Percentiles rank a stretch among this genome's conserved stretches.
These are phyloP conservation scores for Macrophomina phaseolina DNA, from an alignment of 2,329 filamentous ascomycete genomes.

Conservation along the genomic window DNA sequence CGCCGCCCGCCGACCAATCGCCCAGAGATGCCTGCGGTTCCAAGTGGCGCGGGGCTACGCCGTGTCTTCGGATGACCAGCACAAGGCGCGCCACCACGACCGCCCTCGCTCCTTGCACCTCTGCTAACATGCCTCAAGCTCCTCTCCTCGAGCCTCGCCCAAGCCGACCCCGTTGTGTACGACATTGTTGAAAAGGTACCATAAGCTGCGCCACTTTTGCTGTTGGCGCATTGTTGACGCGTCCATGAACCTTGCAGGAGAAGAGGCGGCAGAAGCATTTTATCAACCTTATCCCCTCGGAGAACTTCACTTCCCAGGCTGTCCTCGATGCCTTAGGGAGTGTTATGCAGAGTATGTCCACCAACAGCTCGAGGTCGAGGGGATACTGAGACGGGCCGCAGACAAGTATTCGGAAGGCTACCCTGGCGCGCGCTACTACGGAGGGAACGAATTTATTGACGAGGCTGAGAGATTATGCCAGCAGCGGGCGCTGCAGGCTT, in stretches of 20 bases:
- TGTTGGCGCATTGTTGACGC: conserved; percentile 14
- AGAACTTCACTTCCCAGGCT: conserved; percentile 98
- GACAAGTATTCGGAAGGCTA: conserved; percentile 99
- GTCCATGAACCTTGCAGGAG: conserved; percentile 64
- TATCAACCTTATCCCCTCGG: conserved; percentile 98
- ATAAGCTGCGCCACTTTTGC: background rate
- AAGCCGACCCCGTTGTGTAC: conserved; percentile 86
- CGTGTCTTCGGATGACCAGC: conserved; percentile 53
- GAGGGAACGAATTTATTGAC: conserved; percentile 98
- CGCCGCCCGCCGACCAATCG: conserved; percentile 26
- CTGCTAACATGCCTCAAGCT: conserved; percentile 61
- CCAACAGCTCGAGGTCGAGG: conserved; percentile 69
- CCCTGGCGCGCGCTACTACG: conserved; percentile 97
- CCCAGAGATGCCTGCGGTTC: conserved; percentile 39
- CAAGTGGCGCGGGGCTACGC: conserved; percentile 46
- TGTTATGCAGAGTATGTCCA: conserved; percentile 50
- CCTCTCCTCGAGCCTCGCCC: conserved; percentile 76
- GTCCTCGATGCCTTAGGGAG: conserved; percentile 94
- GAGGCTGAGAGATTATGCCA: conserved; percentile 95
- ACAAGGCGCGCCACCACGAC: conserved; percentile 46
- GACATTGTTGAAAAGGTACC: conserved; percentile 88
- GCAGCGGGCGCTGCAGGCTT: conserved; percentile 87
- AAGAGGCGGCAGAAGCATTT: conserved; percentile 97
- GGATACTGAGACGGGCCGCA: conserved; percentile 48
- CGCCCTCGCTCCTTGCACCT: background rate